Evolutionary conservation across 495 filamentous ascomycete species (phyloP).

Genomic region (Diplogelasinospora grovesii): DNA sequence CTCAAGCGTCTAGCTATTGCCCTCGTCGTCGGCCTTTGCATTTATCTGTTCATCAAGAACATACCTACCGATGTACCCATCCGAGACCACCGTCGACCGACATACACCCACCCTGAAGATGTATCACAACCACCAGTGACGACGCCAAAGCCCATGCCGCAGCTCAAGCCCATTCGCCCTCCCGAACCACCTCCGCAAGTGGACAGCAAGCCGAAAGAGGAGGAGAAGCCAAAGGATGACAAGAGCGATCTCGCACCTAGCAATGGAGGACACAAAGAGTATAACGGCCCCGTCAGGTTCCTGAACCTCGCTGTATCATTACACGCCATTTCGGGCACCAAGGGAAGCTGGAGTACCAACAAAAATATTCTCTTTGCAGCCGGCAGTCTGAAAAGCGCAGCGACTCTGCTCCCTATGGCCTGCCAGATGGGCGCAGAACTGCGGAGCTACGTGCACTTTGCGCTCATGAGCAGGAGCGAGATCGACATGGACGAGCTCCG

Average conservation of each 20-base stretch:
- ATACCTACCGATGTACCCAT: slow-evolving; percentile 31
- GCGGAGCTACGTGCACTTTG: slow-evolving; percentile 54
- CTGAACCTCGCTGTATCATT: slow-evolving; percentile 30
- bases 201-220: slow-evolving; percentile 2
- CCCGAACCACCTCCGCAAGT: slow-evolving; percentile 1
- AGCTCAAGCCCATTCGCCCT: slow-evolving; percentile 11
- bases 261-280: too few relatives aligned
- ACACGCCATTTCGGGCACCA: slow-evolving; percentile 31
- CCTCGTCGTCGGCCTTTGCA: slow-evolving; percentile 19
- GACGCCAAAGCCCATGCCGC: slow-evolving; percentile 14
- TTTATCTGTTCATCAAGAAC: slow-evolving; percentile 40
- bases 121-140: slow-evolving; percentile 8
- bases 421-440: slow-evolving; percentile 53
- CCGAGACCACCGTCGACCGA: slow-evolving; percentile 23
- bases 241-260: too few relatives aligned
- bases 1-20: slow-evolving; percentile 32
- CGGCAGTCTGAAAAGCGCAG: slow-evolving; percentile 49
- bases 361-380: slow-evolving; percentile 54
- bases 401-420: slow-evolving; percentile 50
- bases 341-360: slow-evolving; percentile 32
- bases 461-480: slow-evolving; percentile 48
- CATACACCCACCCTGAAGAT: slow-evolving; percentile 17
- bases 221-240: too few relatives aligned
- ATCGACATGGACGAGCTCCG: slow-evolving; percentile 46
- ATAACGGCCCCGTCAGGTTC: slow-evolving; percentile 36